These are phyloP conservation scores for Orbilia oligospora DNA, from an alignment of 2,329 filamentous ascomycete species.

Conservation along the genomic window DNA sequence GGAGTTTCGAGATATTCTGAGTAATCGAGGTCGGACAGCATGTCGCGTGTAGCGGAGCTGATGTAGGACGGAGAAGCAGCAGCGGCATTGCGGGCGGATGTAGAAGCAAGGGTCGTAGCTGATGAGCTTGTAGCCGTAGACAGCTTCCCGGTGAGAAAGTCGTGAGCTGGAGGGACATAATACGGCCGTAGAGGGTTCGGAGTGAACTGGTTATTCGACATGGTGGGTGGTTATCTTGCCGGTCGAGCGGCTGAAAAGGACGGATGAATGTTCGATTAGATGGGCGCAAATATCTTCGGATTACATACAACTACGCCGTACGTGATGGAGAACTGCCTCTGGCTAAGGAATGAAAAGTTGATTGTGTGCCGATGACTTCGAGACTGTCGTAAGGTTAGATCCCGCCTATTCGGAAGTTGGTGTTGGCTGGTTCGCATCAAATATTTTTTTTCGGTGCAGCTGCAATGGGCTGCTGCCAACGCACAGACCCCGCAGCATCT, in stretches of 20 bases:
- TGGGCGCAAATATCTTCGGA: neutral
- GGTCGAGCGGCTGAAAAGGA: slow-evolving; percentile 18
- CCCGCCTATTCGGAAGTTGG: slow-evolving; percentile 36
- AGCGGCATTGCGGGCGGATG: slow-evolving; percentile 68
- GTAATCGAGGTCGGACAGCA: slow-evolving; percentile 92
- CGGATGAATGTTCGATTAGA: neutral
- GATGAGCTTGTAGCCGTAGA: slow-evolving; percentile 66
- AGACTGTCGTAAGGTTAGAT: slow-evolving; percentile 20
- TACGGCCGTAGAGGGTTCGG: slow-evolving; percentile 79
- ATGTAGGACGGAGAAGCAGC: slow-evolving; percentile 60
- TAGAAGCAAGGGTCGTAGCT: slow-evolving; percentile 69
- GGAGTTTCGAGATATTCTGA: slow-evolving; percentile 85
- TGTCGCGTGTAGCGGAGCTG: slow-evolving; percentile 73
- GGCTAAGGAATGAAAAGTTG: slow-evolving; percentile 21
- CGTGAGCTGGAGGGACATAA: slow-evolving; percentile 76
- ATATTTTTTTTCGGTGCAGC: slow-evolving; percentile 44
- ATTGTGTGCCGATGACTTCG: slow-evolving; percentile 1
- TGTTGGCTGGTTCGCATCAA: slow-evolving; percentile 50
- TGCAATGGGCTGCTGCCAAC: slow-evolving; percentile 50
- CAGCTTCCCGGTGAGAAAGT: slow-evolving; percentile 68
- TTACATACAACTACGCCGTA: neutral
- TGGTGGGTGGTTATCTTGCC: slow-evolving; percentile 34
- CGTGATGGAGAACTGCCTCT: neutral
- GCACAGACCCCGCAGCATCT: slow-evolving; percentile 59
- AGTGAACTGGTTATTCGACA: slow-evolving; percentile 68